Evolutionary conservation across 371 early-diverging fungal genomes (phyloP), one percentile per base, ranked within the genome.

Genomic region (Rhizopus delemar): DNA sequence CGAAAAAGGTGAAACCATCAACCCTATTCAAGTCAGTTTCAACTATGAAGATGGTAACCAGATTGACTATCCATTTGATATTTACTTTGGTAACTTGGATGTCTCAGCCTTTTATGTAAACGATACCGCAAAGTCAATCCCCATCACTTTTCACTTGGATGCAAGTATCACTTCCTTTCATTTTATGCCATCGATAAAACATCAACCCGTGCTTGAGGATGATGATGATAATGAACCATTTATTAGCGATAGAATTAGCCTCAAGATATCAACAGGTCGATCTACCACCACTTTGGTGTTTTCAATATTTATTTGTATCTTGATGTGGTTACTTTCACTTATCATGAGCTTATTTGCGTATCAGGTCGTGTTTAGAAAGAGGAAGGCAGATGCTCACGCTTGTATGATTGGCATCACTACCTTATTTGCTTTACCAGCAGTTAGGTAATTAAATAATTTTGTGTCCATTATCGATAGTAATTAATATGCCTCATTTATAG

Each of bases 291-390:
- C 77, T 1, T 52, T 70, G 39, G 70, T 68, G 9, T 76, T 73
- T 46, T 71, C 69, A 28, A 56, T 76, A 5, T 76, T 76, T 61
- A 66, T 66, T 3, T 70, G 70, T 49, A 56, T 68, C 12, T 46
- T 76, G 22, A 73, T 73, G 73, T 76, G 77, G 77, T 67, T 68
- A 8, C 49, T 76, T 8, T 70, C 77, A 4, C 34, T 76, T 12
- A 61, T 69, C 11, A 60, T 76, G 57, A 60, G 63, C 9, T 9
- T 71, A n/a, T 69, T 71, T 59, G 69, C 60, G 3, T 76, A 63
- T 46, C 77, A 76, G 41, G 71, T 76, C 3, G 53, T 62, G 2
- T 46, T 67, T 41, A 57, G 61, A 15, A 58, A 66, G 9, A 58
- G 77, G 8, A 60, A 46, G 4, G 69, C 73, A 2, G 66, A 72